Base-by-base conservation (phyloP, 139 green algal species). In the Yamagishiella unicocca region DNA sequence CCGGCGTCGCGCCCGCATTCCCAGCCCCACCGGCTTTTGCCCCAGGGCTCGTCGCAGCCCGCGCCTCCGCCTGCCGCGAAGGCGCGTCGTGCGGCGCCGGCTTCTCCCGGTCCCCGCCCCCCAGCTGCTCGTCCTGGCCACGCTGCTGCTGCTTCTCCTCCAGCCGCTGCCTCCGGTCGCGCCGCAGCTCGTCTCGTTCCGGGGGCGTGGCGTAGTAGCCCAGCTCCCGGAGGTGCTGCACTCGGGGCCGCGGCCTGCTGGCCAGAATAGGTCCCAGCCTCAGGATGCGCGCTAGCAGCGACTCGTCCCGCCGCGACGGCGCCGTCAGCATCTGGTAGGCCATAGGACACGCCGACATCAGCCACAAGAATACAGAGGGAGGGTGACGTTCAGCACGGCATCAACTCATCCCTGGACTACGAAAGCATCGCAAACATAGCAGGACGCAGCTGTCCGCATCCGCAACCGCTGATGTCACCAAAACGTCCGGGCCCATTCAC, bases 301-400 rank as follows among this genome's bases (percentile, higher is more conserved):
- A 90, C 72, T 92, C 89, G 22, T 86, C 38, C 14, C 71, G 70
- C 7, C 24, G 35, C 38, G 38, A 55, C 14, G 89, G 89, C 31
- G 89, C 89, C 14, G 84, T 87, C 58, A 92, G 89, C 72, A 89
- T 67, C 83, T 88, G 81, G n/a, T n/a, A n/a, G n/a, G n/a, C n/a
- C n/a, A n/a, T n/a, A n/a, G n/a, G n/a, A n/a, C n/a, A n/a, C n/a
- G n/a, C n/a, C n/a, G n/a, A n/a, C n/a, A n/a, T n/a, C n/a, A n/a
- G 33, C 19, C 19, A n/a, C 58, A 67, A n/a, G 19, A 27, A 6
- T 22, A 25, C 58, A 22, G 58, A 33, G 58, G 58, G 58, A 22
- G 22, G 29, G n/a, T n/a, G n/a, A n/a, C n/a, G n/a, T n/a, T n/a
- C n/a, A n/a, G n/a, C n/a, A n/a, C n/a, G n/a, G n/a, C n/a, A n/a